Evolutionary conservation across 2,329 filamentous ascomycete species (phyloP).

Genomic region (Beauveria sp.): DNA sequence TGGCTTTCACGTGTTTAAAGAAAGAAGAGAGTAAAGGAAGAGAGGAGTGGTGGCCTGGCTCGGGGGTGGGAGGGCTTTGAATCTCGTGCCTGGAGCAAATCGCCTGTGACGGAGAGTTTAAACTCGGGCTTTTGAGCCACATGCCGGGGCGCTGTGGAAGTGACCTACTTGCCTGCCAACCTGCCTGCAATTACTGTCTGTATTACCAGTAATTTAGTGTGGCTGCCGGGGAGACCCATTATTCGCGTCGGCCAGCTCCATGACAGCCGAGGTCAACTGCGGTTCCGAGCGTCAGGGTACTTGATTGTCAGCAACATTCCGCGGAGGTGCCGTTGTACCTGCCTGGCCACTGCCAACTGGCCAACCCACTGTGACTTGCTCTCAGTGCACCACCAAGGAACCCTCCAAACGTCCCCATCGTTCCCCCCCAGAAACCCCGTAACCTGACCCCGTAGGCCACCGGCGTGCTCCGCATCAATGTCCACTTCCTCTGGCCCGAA

Average conservation of each 20-base stretch:
- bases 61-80: conserved; percentile 5
- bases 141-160: not conserved
- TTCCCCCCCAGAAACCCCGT: not conserved
- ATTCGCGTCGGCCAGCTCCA: conserved; percentile 3
- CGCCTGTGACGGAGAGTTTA: conserved; percentile 8
- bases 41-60: not conserved
- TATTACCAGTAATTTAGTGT: not conserved
- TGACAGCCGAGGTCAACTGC: conserved; percentile 9
- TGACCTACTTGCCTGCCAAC: no score
- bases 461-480: conserved; percentile 9
- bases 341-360: not conserved
- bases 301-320: not conserved
- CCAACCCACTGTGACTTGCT: not conserved
- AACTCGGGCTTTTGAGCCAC: not conserved
- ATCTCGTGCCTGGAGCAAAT: not conserved
- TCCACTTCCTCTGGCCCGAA: conserved; percentile 12
- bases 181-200: not conserved
- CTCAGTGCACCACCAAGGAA: no score
- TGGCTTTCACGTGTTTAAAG: conserved; percentile 11
- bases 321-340: not conserved
- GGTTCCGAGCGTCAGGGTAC: not conserved
- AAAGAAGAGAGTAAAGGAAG: not conserved
- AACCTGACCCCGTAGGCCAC: not conserved
- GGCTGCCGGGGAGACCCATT: conserved; percentile 7
- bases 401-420: not conserved